phyloP scores from a whole-genome alignment of 2,329 filamentous ascomycete genomes.

The Trichoderma afroharzianum region DNA sequence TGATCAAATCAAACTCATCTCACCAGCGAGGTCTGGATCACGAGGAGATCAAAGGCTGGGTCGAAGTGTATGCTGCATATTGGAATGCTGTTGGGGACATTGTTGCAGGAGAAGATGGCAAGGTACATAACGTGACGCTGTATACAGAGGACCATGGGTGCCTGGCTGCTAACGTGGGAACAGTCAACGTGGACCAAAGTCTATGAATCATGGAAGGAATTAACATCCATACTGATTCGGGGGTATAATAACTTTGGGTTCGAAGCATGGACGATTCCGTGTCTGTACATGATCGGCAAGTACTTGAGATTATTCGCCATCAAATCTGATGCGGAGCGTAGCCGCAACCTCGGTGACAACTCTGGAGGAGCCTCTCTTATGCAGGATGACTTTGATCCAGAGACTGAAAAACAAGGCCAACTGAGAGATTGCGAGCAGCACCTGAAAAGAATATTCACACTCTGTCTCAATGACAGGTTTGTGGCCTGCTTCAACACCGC shows the following conservation, averaged over 20 bases:
- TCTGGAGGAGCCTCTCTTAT: slow-evolving; percentile 47
- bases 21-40: slow-evolving; percentile 52
- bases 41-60: slow-evolving; percentile 75
- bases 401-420: slow-evolving; percentile 74
- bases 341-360: slow-evolving; percentile 33
- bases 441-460: slow-evolving; percentile 85
- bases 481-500: slow-evolving; percentile 22
- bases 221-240: slow-evolving; percentile 71
- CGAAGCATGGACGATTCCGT: slow-evolving; percentile 88
- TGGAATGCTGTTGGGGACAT: slow-evolving; percentile 80
- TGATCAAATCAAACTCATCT: slow-evolving; percentile 60
- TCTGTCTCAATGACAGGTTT: slow-evolving; percentile 87
- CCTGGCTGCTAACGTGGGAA: slow-evolving; percentile 23
- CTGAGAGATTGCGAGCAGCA: slow-evolving; percentile 87
- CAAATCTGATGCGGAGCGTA: slow-evolving; percentile 73
- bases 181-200: slow-evolving; percentile 72
- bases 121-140: slow-evolving; percentile 28
- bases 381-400: slow-evolving; percentile 77
- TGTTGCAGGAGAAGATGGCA: slow-evolving; percentile 47
- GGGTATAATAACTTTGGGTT: slow-evolving; percentile 76
- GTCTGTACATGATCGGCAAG: slow-evolving; percentile 82
- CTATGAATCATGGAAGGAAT: slow-evolving; percentile 84
- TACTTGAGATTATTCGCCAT: slow-evolving; percentile 86
- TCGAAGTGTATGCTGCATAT: slow-evolving; percentile 76
- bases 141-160: not conserved